Percentiles rank a stretch among this genome's conserved stretches.
Conservation (phyloP, 441 rosid species). For the Gossypium trilobum region DNA sequence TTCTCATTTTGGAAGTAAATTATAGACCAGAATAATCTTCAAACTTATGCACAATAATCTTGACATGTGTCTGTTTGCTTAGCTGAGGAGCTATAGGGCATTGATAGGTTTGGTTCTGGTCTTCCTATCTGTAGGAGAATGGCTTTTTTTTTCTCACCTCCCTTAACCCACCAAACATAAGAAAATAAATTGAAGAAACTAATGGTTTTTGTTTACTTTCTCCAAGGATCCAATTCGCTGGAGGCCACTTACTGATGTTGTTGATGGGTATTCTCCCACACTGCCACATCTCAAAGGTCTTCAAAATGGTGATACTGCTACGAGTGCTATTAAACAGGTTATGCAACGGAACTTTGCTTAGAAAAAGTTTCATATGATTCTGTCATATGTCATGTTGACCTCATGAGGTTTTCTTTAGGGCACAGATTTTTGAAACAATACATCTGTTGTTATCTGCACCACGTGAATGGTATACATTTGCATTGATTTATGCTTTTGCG, state of each 20-base stretch:
- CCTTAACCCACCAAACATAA: background rate
- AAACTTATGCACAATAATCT: conserved; percentile 1
- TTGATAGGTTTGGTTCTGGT: background rate
- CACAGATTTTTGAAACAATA: background rate
- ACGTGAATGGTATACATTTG: background rate
- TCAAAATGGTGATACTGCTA: conserved; percentile 96
- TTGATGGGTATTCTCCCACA: conserved; percentile 94
- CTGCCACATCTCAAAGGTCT: conserved; percentile 98
- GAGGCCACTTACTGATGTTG: conserved; percentile 85
- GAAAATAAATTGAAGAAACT: background rate
- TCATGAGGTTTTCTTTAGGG: background rate
- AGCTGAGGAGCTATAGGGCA: background rate
- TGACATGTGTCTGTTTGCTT: background rate
- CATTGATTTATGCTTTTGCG: background rate
- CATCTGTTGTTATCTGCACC: background rate
- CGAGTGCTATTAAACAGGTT: conserved; percentile 99
- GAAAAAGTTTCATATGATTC: conserved; percentile 2
- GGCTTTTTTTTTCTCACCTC: background rate
- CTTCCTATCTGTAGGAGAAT: background rate
- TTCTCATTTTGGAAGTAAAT: background rate
- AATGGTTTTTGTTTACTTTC: conserved; percentile 11
- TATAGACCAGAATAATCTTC: background rate
- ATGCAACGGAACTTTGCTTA: conserved; percentile 19
- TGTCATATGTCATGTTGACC: background rate
- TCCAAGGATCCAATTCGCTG: conserved; percentile 92